phyloP scores from a whole-genome alignment of 306 rosid genomes.

The Rosa chinensis region DNA sequence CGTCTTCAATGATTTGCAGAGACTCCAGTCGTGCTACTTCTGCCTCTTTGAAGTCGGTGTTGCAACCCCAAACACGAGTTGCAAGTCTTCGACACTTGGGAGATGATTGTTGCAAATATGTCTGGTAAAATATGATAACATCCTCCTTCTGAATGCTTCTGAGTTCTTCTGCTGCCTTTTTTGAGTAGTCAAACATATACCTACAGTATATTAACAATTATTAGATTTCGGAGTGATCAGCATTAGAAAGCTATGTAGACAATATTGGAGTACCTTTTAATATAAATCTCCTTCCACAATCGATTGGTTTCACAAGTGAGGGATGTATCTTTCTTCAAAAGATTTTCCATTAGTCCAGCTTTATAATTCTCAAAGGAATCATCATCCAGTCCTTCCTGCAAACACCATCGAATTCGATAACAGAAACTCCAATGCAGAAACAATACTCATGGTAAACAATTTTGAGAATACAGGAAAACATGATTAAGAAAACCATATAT shows the following conservation, averaged over 20 bases:
- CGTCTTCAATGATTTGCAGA: constrained; percentile 49
- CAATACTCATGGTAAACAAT: neutral
- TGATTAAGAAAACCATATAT: constrained; percentile 1
- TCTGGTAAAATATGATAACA: constrained; percentile 62
- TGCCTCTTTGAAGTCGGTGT: constrained; percentile 53
- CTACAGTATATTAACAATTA: constrained; percentile 41
- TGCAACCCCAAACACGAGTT: constrained; percentile 88
- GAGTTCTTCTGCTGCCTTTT: constrained; percentile 80
- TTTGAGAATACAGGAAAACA: constrained; percentile 13
- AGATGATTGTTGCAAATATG: constrained; percentile 60
- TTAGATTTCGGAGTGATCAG: neutral
- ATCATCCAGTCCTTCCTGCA: constrained; percentile 76
- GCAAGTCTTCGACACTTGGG: constrained; percentile 71
- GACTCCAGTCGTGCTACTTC: constrained; percentile 31
- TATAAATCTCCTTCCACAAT: constrained; percentile 76
- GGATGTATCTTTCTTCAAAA: constrained; percentile 88
- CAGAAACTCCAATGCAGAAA: neutral
- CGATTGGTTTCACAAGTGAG: constrained; percentile 73
- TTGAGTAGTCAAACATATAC: constrained; percentile 68
- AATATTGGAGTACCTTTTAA: constrained; percentile 53
- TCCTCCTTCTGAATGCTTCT: constrained; percentile 56
- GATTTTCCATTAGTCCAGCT: constrained; percentile 68
- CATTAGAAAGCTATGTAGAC: neutral
- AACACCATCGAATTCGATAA: constrained; percentile 23
- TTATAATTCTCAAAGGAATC: constrained; percentile 72